Base-by-base conservation (phyloP, 129 eudicot species). In the Pulicaria dysenterica region DNA sequence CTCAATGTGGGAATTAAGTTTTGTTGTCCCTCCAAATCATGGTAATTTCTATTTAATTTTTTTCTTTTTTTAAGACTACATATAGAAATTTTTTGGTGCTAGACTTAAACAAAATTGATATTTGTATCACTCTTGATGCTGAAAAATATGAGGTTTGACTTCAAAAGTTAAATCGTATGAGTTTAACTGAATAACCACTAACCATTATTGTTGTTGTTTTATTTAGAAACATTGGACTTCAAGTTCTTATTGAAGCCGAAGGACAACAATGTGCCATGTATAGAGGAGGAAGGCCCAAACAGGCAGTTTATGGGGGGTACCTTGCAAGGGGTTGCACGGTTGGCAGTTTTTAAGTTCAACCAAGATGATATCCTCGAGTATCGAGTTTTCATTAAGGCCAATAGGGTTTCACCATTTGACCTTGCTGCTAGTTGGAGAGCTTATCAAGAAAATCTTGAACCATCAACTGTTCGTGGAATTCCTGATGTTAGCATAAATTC, bases 401-500 rank as follows among this genome's bases (percentile, higher is more conserved):
- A 88, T 39, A 81, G 89, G 69, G 96, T 91, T 70, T 95, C 99
- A 3, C 99, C 99, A 0, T 94, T 95, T 83, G 99, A 91, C 83
- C 97, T 95, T 60, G 99, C 99, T 19, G 97, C 97, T 8, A 94
- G 99, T 82, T 95, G 97, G 97, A 81, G 99, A 79, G 96, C 96
- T 5, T 91, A 88, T 76, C 92, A 72, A 75, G 90, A 88, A 86
- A 88, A 95, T 71, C 80, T 88, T 61, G 88, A 82, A 84, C 99
- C 94, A 63, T 95, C 99, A 1, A 84, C 96, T 66, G 99, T 91
- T 83, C 96, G 99, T 34, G 99, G 97, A 11, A 91, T 91, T 68
- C 97, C 99, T 51, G 99, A 95, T 80, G 88, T 91, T 55, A 90
- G 91, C 76, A 94, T 94, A 17, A 86, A 79, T 66, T 81, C 91